Conservation (phyloP, 768 basidiomycete genomes). For the Mycena polygramma region DNA sequence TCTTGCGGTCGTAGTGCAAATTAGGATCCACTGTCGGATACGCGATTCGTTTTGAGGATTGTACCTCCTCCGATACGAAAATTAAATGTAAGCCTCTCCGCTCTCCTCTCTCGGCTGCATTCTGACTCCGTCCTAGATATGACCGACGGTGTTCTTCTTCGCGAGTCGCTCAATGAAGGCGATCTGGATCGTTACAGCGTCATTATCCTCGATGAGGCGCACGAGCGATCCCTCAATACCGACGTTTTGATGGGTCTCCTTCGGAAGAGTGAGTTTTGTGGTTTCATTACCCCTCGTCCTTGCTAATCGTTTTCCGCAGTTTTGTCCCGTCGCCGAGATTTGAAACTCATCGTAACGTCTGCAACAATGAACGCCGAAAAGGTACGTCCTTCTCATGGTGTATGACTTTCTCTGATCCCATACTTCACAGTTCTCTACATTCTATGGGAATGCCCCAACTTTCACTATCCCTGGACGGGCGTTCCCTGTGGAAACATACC, state of each 20-base stretch:
- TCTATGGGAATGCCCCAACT: slow-evolving; percentile 95
- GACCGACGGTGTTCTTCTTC: slow-evolving; percentile 99
- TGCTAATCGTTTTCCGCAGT: slow-evolving; percentile 56
- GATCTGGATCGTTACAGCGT: slow-evolving; percentile 97
- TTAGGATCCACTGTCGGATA: slow-evolving; percentile 94
- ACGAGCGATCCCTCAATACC: slow-evolving; percentile 96
- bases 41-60: slow-evolving; percentile 98
- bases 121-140: slow-evolving; percentile 71
- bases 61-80: slow-evolving; percentile 92
- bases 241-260: slow-evolving; percentile 98
- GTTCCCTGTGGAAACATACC: slow-evolving; percentile 97
- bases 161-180: slow-evolving; percentile 98
- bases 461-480: slow-evolving; percentile 95
- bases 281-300: background rate
- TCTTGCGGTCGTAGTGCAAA: slow-evolving; percentile 70
- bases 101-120: slow-evolving; percentile 14
- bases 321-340: slow-evolving; percentile 89
- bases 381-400: slow-evolving; percentile 48
- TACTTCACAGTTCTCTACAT: slow-evolving; percentile 83
- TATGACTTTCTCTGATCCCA: background rate
- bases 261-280: slow-evolving; percentile 80
- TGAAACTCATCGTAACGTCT: slow-evolving; percentile 97
- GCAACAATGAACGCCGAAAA: slow-evolving; percentile 99
- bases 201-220: slow-evolving; percentile 99
- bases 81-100: slow-evolving; percentile 84